Evolutionary conservation across 352 stramenopile species (phyloP).

Genomic region (Pythium dissotocum): DNA sequence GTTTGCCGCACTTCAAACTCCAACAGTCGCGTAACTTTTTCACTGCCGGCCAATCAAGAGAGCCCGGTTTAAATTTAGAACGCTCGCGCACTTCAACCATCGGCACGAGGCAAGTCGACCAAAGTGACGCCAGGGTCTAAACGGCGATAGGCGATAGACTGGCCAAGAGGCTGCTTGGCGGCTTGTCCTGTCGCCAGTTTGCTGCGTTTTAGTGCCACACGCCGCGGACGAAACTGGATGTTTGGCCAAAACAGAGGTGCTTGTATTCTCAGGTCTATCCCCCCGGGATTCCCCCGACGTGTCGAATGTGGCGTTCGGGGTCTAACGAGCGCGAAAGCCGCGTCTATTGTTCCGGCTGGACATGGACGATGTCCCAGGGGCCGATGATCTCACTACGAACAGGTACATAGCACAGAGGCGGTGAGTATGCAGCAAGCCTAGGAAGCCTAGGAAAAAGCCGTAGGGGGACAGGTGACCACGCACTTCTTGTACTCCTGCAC

Average conservation of each 20-base stretch:
- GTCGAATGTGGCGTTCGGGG: background rate
- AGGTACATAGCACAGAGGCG: constrained; percentile 5
- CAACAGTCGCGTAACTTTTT: background rate
- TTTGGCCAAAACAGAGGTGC: background rate
- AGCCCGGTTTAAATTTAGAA: constrained; percentile 21
- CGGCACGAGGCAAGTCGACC: background rate
- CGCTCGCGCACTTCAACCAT: constrained; percentile 5
- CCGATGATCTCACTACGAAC: constrained; percentile 79
- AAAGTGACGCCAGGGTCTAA: constrained; percentile 2
- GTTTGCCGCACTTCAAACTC: background rate
- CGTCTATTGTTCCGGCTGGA: constrained; percentile 30
- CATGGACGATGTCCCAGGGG: constrained; percentile 90
- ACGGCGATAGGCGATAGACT: background rate
- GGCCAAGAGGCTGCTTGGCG: background rate
- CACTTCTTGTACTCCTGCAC: constrained; percentile 92
- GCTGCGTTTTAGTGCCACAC: background rate
- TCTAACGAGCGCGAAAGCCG: background rate
- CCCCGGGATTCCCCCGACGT: background rate
- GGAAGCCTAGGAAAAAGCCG: background rate
- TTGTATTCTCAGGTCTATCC: background rate
- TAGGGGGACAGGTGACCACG: constrained; percentile 23
- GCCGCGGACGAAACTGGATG: background rate
- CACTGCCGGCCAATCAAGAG: constrained; percentile 7
- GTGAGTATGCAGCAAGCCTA: constrained; percentile 12
- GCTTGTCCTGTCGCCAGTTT: background rate